A percentile compares a stretch with the other conserved stretches of the same genome.
phyloP scores from a whole-genome alignment of 23 red algal genomes.

The Gracilaria domingensis region DNA sequence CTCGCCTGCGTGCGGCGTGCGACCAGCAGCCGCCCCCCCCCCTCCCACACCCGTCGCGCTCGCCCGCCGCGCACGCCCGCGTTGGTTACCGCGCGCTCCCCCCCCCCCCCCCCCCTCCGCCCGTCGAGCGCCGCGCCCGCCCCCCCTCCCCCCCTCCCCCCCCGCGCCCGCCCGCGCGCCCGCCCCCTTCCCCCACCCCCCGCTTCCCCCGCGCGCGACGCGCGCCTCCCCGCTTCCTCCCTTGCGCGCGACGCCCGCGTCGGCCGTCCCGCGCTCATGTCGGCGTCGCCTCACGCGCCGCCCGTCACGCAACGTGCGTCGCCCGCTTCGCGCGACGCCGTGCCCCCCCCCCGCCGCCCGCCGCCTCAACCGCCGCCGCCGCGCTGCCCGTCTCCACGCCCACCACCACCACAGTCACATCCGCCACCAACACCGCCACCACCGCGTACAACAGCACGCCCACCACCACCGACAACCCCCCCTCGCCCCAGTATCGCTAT shows the following conservation, averaged over 20 bases:
- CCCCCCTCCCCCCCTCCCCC: slow-evolving; percentile 2
- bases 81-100: not conserved
- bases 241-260: no score
- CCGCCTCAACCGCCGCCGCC: not conserved
- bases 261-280: not conserved
- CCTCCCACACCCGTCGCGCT: no score
- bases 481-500: not conserved
- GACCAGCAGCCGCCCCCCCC: no score
- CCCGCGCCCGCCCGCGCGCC: not conserved
- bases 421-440: slow-evolving; percentile 32
- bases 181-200: not conserved
- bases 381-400: not conserved
- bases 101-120: not conserved
- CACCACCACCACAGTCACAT: slow-evolving; percentile 1
- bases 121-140: not conserved
- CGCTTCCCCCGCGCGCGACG: slow-evolving; percentile 4
- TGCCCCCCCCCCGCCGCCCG: not conserved
- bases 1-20: no score
- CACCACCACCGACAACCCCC: not conserved
- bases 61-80: no score
- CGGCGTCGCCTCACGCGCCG: not conserved
- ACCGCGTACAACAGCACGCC: not conserved
- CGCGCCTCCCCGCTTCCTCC: not conserved
- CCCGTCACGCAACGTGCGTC: not conserved
- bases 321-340: not conserved